These are phyloP conservation scores for Colletotrichum shisoi DNA, from an alignment of 2,329 filamentous ascomycete species.

Conservation along the genomic window DNA sequence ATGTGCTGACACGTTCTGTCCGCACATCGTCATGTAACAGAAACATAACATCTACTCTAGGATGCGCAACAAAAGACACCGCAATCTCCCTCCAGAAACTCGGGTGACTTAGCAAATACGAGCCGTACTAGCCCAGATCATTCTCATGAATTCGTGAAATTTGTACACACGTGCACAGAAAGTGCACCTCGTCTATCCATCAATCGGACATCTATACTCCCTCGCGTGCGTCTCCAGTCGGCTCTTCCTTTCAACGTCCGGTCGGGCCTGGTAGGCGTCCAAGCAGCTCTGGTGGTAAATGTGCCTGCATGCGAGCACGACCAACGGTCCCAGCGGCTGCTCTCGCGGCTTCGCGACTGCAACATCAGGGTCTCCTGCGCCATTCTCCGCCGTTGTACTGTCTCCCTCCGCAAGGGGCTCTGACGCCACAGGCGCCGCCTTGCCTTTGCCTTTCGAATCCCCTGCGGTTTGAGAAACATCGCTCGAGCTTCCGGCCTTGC, in stretches of 20 bases:
- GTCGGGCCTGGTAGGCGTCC: slow-evolving; percentile 68
- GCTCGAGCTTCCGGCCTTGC: slow-evolving; percentile 45
- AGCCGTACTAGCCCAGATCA: not conserved
- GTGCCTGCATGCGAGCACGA: slow-evolving; percentile 74
- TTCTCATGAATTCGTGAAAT: slow-evolving; percentile 38
- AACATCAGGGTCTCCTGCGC: slow-evolving; percentile 49
- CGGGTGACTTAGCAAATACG: not conserved
- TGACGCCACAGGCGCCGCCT: slow-evolving; percentile 62
- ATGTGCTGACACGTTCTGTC: too few relatives aligned
- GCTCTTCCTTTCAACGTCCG: slow-evolving; percentile 53
- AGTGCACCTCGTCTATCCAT: slow-evolving; percentile 52
- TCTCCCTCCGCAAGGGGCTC: slow-evolving; percentile 45
- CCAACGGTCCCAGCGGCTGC: slow-evolving; percentile 68
- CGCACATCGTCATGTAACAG: not conserved
- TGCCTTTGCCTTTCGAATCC: slow-evolving; percentile 62
- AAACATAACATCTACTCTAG: too few relatives aligned
- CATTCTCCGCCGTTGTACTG: slow-evolving; percentile 50
- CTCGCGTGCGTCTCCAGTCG: slow-evolving; percentile 54
- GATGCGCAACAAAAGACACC: not conserved
- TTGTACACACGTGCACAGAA: slow-evolving; percentile 37
- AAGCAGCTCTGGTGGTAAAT: slow-evolving; percentile 74
- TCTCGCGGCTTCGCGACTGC: slow-evolving; percentile 45
- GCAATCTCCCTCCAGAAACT: not conserved
- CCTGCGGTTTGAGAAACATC: slow-evolving; percentile 41
- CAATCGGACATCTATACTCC: slow-evolving; percentile 66